Conservation (phyloP, 2,329 filamentous ascomycete species). For the Blastomyces gilchristii region DNA sequence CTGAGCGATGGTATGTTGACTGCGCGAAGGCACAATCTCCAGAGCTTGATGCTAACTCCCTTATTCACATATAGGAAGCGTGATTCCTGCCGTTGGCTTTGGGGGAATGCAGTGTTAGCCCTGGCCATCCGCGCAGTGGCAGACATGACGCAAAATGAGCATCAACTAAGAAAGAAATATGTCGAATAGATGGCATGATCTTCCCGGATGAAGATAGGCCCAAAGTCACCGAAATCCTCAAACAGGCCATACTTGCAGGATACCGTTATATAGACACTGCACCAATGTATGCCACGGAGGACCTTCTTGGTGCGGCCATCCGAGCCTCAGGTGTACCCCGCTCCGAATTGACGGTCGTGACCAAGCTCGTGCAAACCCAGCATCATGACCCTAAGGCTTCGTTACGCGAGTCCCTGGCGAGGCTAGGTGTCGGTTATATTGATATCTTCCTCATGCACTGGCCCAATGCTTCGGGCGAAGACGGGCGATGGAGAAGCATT, state of each 20-base stretch:
- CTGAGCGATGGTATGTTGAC: neutral
- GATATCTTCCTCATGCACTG: slow-evolving; percentile 1
- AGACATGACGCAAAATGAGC: neutral
- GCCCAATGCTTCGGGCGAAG: neutral
- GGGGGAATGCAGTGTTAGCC: slow-evolving; percentile 1
- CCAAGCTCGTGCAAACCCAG: neutral
- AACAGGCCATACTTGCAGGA: neutral
- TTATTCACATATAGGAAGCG: neutral
- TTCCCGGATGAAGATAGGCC: neutral
- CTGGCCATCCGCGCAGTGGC: neutral
- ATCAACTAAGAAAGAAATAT: neutral
- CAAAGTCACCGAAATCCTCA: neutral
- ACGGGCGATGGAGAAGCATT: neutral
- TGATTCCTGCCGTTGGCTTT: neutral
- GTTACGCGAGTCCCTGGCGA: neutral
- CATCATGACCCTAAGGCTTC: neutral
- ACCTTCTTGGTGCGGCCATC: neutral
- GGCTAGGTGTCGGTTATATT: neutral
- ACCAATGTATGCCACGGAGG: neutral
- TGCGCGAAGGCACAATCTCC: too few relatives aligned
- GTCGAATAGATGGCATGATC: neutral
- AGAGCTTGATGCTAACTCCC: neutral
- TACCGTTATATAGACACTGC: neutral
- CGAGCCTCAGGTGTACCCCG: neutral
- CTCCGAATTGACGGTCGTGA: neutral